phyloP scores from a whole-genome alignment of 495 filamentous ascomycete genomes.

The Tricharina praecox region DNA sequence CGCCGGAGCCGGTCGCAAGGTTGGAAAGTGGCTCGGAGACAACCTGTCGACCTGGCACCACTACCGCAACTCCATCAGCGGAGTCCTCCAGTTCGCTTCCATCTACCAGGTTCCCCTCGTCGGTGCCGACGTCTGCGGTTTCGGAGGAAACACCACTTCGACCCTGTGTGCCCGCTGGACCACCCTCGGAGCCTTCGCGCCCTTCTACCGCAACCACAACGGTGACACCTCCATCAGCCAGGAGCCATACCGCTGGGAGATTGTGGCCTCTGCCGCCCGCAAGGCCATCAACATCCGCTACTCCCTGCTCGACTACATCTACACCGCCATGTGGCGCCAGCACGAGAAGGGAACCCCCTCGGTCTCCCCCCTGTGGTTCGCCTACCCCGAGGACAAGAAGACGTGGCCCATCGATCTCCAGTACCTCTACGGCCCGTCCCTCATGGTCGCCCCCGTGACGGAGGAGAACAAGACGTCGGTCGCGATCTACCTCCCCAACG shows the following conservation, averaged over 20 bases:
- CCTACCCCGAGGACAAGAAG: constrained; percentile 49
- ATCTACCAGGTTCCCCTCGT: constrained; percentile 81
- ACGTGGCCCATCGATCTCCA: constrained; percentile 46
- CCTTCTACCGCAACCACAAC: constrained; percentile 77
- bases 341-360: constrained; percentile 51
- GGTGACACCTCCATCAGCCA: constrained; percentile 35
- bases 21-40: constrained; percentile 82
- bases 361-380: constrained; percentile 47
- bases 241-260: constrained; percentile 67
- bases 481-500: constrained; percentile 55
- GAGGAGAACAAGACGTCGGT: constrained; percentile 46
- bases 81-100: constrained; percentile 55
- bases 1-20: constrained; percentile 56
- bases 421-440: constrained; percentile 54
- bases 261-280: constrained; percentile 46
- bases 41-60: constrained; percentile 58
- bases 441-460: constrained; percentile 60
- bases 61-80: constrained; percentile 51
- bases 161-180: constrained; percentile 73
- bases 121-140: constrained; percentile 71
- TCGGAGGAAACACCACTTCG: constrained; percentile 52
- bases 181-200: constrained; percentile 58
- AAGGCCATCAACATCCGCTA: constrained; percentile 64
- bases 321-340: constrained; percentile 55
- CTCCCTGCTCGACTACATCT: constrained; percentile 63